phyloP scores from a whole-genome alignment of 805 yeast species.

The Kuraishia piskuri region DNA sequence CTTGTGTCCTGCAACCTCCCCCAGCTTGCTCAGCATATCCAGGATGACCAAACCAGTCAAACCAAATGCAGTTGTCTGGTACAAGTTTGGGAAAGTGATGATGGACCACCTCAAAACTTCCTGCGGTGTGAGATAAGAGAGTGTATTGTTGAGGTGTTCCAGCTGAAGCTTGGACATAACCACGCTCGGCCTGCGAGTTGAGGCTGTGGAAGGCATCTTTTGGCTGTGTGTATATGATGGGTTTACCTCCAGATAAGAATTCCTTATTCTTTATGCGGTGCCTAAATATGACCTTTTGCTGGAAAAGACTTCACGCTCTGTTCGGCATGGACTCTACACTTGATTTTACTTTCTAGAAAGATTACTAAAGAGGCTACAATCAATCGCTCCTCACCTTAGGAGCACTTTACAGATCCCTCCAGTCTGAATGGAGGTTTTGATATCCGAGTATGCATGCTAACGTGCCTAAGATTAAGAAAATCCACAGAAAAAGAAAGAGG shows the following conservation, averaged over 20 bases:
- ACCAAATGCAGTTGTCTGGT: conserved; percentile 93
- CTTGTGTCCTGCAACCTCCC: conserved; percentile 11
- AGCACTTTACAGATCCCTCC: background rate
- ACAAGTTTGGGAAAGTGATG: conserved; percentile 73
- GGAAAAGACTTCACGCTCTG: too few relatives aligned
- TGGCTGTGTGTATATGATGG: too few relatives aligned
- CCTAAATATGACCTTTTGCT: too few relatives aligned
- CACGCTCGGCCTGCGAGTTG: conserved; percentile 6
- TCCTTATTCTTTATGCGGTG: too few relatives aligned
- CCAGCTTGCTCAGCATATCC: conserved; percentile 64
- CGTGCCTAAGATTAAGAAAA: background rate
- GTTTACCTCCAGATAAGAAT: too few relatives aligned
- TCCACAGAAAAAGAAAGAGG: background rate
- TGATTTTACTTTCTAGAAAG: background rate
- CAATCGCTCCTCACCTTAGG: background rate
- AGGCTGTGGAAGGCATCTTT: conserved; percentile 3
- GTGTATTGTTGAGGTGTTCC: conserved; percentile 53
- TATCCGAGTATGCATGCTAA: background rate
- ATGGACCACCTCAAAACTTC: conserved; percentile 79
- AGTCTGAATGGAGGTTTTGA: background rate
- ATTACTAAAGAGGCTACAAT: background rate
- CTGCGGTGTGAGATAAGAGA: conserved; percentile 51
- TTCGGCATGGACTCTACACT: too few relatives aligned
- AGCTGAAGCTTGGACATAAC: conserved; percentile 44
- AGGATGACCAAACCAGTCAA: conserved; percentile 83